A percentile compares a stretch with the other conserved stretches of the same genome.
Evolutionary conservation across 2,329 filamentous ascomycete species (phyloP).

Genomic region (Claviceps quebecensis): DNA sequence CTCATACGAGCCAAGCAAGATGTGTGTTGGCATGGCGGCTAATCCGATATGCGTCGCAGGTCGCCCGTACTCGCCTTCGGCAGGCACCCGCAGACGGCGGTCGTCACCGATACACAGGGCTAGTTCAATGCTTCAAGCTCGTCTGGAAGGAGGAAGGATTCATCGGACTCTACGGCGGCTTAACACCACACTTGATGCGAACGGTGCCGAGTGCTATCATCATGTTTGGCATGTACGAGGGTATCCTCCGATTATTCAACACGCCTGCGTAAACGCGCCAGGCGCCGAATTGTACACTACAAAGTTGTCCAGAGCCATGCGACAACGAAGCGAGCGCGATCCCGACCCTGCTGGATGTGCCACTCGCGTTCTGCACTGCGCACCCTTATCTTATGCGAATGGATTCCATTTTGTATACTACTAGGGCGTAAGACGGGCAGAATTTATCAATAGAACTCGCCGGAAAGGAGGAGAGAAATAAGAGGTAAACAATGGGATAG

Average conservation of each 20-base stretch:
- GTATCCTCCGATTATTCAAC: conserved; percentile 35
- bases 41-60: conserved; percentile 26
- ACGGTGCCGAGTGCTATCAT: conserved; percentile 88
- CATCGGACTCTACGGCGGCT: conserved; percentile 71
- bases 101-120: conserved; percentile 70
- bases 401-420: no score
- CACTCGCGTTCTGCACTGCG: no score
- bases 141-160: conserved; percentile 84
- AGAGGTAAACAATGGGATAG: no score
- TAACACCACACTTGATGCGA: conserved; percentile 82
- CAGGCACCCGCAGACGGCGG: conserved; percentile 66
- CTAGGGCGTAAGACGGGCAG: no score
- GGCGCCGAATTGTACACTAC: not conserved
- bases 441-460: no score
- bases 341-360: no score
- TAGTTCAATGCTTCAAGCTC: conserved; percentile 76
- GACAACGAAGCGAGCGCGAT: not conserved
- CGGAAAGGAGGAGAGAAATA: no score
- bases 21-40: no score
- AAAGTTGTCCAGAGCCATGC: no score
- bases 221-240: conserved; percentile 84
- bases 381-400: no score
- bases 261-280: conserved; percentile 17
- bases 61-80: conserved; percentile 69
- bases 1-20: no score